Evolutionary conservation across 176 grass and related monocot genomes (phyloP), one percentile per base, ranked within the genome.

Genomic region (Ensete ventricosum): DNA sequence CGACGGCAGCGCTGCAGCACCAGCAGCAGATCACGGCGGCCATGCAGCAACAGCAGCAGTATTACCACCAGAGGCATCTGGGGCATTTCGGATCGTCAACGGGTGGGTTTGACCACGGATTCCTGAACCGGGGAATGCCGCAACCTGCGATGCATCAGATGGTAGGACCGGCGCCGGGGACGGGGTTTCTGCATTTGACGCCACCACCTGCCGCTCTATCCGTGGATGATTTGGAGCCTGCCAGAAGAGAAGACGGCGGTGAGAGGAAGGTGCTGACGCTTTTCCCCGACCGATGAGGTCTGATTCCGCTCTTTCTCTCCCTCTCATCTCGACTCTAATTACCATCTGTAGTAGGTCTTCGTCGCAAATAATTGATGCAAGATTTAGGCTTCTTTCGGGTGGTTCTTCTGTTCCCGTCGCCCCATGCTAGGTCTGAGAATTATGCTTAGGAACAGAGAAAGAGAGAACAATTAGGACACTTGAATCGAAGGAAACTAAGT

Each of bases 71-170:
- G 54, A 60, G 73, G 73, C 54, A 75, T n/a, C 4, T 60, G 8
- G 54, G 73, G 54, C 73, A 75, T 43, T 75, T 60, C n/a, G 73
- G 73, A 4, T 59, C 73, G 55, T 26, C 73, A 49, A n/a, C 71
- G 13, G 53, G 20, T 9, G 71, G 71, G n/a, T 73, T 60, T 60
- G 54, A 75, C 34, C 54, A 62, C n/a, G 73, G 73, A 16, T 75
- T 75, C 54, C 23, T 60, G 9, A 60, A 10, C 14, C 23, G 24
- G 55, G 48, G 54, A 11, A 9, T 62, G 14, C 55, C 53, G 25
- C 73, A 58, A 54, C 16, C 55, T 0, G 54, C 54, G 16, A 62
- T n/a, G 55, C 73, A 75, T 62, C 73, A 54, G 26, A 75, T 62
- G 55, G 73, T 48, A 10, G 73, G 54, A 26, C 69, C n/a, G 9